Evolutionary conservation across 192 early-diverging fungal genomes (phyloP), one percentile per base, ranked within the genome.

Genomic region (Fimicolochytrium jonesii): DNA sequence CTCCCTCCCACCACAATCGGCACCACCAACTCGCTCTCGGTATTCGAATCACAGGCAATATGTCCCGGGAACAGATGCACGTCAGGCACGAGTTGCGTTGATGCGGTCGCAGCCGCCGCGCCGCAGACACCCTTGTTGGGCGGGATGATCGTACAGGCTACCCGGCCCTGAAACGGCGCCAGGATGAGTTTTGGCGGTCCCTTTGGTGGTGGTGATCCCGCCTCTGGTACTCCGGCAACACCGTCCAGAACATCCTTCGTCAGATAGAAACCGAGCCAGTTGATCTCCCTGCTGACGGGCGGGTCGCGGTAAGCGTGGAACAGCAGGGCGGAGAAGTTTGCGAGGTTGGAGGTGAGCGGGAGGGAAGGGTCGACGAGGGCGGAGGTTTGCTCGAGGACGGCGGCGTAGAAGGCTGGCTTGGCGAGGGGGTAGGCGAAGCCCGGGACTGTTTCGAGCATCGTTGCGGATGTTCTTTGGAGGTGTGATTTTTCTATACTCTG

Each of bases 101-200:
- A 10, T 15, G 66, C 57, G 35, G 74, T 68, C n/a, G 56, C 54
- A 2, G 91, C 92, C 0, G 91, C 88, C 4, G 88, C 80, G 18
- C 92, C 94, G 67, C 92, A 94, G n/a, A 97, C 94, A 17, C 94
- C 94, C 25, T 81, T 82, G 18, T 88, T 88, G 63, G 91, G 81
- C 15, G 69, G 72, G 51, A 97, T 97, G 20, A 83, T 75, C 4
- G 90, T 92, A 69, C 94, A 97, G 6, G 94, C 94, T 0, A 92
- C 76, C 22, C 66, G 61, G 51, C 92, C 93, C 62, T 97, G 91
- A 75, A 97, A 97, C 32, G 94, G 94, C 0, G 91, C 94, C 54
- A 97, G 73, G 17, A 20, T 59, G 26, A 51, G 2, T 61, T 11
- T 35, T 66, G 68, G 23, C 18, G 42, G 26, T 13, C 43, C 22